Conservation (phyloP, 2,329 filamentous ascomycete genomes). For the Coleophoma eucalyptorum region DNA sequence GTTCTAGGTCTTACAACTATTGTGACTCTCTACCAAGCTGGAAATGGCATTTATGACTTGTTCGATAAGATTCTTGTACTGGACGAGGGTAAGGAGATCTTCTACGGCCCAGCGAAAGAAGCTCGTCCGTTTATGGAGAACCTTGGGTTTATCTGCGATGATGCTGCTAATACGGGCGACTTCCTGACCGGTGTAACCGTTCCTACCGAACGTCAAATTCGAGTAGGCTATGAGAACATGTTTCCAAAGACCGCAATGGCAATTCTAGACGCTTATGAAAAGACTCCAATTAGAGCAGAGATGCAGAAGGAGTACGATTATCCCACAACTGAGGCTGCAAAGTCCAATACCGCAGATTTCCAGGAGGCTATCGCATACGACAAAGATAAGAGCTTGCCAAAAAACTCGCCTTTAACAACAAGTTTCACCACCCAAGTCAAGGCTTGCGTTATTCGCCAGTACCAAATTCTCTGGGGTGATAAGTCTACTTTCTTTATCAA, state of each 20-base stretch:
- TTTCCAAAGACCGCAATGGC: slow-evolving; percentile 42
- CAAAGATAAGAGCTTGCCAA: slow-evolving; percentile 49
- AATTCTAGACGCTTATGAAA: slow-evolving; percentile 46
- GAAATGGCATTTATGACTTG: slow-evolving; percentile 64
- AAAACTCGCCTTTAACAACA: slow-evolving; percentile 52
- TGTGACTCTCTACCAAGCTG: slow-evolving; percentile 66
- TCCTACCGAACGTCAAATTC: slow-evolving; percentile 62
- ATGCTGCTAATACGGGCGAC: slow-evolving; percentile 61
- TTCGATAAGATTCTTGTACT: slow-evolving; percentile 70
- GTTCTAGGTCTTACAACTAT: slow-evolving; percentile 55
- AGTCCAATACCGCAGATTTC: slow-evolving; percentile 43
- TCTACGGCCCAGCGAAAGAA: slow-evolving; percentile 55
- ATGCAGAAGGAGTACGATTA: slow-evolving; percentile 57
- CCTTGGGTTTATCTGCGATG: slow-evolving; percentile 58
- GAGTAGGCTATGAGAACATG: slow-evolving; percentile 29
- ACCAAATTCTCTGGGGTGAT: slow-evolving; percentile 63
- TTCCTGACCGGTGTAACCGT: slow-evolving; percentile 53
- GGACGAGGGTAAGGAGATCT: slow-evolving; percentile 62
- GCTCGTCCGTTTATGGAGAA: slow-evolving; percentile 62
- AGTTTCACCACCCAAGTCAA: slow-evolving; percentile 51
- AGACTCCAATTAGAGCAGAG: slow-evolving; percentile 41
- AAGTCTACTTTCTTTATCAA: slow-evolving; percentile 61
- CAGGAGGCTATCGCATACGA: slow-evolving; percentile 45
- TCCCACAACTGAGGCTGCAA: slow-evolving; percentile 44
- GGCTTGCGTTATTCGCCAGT: slow-evolving; percentile 54